Evolutionary conservation across 208 protist species (phyloP).

Genomic region (Leishmania guyanensis): DNA sequence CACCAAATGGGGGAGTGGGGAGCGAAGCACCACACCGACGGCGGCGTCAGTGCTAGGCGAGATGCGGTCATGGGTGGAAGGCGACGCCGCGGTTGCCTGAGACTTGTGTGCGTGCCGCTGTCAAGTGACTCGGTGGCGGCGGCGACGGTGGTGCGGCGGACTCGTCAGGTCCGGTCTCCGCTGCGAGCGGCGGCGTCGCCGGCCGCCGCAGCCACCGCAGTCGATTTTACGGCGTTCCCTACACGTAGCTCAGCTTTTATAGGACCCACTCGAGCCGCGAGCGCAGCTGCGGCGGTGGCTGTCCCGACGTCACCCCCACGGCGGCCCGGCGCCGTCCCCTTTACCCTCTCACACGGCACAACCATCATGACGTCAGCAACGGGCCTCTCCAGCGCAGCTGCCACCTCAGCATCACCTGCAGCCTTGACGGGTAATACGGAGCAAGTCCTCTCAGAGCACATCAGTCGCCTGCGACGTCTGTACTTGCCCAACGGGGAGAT

Average conservation of each 20-base stretch:
- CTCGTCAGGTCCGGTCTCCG: neutral
- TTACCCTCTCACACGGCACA: slow-evolving; percentile 7
- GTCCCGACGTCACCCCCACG: neutral
- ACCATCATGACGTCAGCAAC: neutral
- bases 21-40: neutral
- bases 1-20: no score
- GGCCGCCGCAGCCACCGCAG: neutral
- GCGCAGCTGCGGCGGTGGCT: neutral
- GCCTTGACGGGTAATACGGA: neutral
- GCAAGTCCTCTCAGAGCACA: slow-evolving; percentile 17
- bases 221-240: neutral
- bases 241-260: neutral
- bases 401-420: neutral
- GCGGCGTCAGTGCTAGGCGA: neutral
- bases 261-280: neutral
- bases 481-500: slow-evolving; percentile 8
- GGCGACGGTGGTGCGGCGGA: neutral
- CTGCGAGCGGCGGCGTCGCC: neutral
- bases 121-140: neutral
- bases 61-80: neutral
- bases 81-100: slow-evolving; percentile 1
- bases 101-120: slow-evolving; percentile 26
- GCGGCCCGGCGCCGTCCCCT: slow-evolving; percentile 21
- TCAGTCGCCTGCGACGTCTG: slow-evolving; percentile 17
- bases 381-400: neutral